Evolutionary conservation across 2,329 filamentous ascomycete genomes (phyloP).

Genomic region (Dothistroma septosporum): DNA sequence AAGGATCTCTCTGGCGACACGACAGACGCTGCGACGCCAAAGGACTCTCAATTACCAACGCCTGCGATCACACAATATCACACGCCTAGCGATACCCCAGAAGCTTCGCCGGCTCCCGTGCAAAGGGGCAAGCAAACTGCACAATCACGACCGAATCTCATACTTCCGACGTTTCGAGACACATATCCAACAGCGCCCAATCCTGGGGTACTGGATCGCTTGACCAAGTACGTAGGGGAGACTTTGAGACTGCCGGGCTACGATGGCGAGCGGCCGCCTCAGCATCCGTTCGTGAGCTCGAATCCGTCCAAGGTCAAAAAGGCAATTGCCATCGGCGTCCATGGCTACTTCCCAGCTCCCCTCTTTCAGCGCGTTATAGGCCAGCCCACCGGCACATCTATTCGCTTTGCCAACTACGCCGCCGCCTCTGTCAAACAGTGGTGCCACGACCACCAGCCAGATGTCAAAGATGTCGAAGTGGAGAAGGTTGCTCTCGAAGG

Average conservation of each 20-base stretch:
- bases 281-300: constrained; percentile 66
- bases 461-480: constrained; percentile 74
- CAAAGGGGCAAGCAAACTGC: constrained; percentile 25
- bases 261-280: constrained; percentile 38
- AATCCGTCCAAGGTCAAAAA: constrained; percentile 69
- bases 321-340: constrained; percentile 87
- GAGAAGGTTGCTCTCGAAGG: constrained; percentile 93
- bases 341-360: constrained; percentile 86
- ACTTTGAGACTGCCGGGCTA: constrained; percentile 32
- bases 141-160: constrained; percentile 52
- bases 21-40: constrained; percentile 23
- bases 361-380: constrained; percentile 87
- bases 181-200: constrained; percentile 56
- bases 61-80: constrained; percentile 21
- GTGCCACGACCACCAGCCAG: constrained; percentile 57
- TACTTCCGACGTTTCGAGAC: constrained; percentile 65
- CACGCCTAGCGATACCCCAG: constrained; percentile 30
- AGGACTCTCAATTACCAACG: constrained; percentile 20
- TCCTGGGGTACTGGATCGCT: constrained; percentile 43
- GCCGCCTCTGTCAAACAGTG: constrained; percentile 80
- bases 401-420: constrained; percentile 84
- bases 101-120: constrained; percentile 24
- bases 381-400: constrained; percentile 90
- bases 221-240: constrained; percentile 37
- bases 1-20: constrained; percentile 23